Evolutionary conservation across 306 rosid species (phyloP).

Genomic region (Trifolium fragiferum): DNA sequence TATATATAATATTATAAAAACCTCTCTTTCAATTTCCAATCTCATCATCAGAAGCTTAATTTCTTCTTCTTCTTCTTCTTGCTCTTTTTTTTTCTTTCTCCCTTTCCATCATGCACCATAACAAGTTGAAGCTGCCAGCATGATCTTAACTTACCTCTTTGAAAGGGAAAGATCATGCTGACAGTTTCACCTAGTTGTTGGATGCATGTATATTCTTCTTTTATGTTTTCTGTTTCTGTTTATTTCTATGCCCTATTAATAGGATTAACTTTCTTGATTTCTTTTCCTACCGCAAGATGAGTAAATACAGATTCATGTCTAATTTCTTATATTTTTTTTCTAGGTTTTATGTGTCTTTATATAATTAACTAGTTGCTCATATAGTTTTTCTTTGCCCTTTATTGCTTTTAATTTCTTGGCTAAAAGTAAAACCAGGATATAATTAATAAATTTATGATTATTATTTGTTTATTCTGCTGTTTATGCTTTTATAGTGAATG

Average conservation of each 20-base stretch:
- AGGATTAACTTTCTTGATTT: background rate
- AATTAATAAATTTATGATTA: background rate
- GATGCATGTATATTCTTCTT: constrained; percentile 51
- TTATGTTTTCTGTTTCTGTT: constrained; percentile 6
- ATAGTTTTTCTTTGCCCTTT: background rate
- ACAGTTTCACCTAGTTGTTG: constrained; percentile 97
- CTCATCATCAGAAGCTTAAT: background rate
- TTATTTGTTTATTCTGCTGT: background rate
- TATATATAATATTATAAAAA: background rate
- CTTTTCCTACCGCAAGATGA: background rate
- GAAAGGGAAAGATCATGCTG: constrained; percentile 80
- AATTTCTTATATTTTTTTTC: too few relatives aligned
- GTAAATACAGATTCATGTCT: background rate
- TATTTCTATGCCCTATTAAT: background rate
- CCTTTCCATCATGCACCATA: constrained; percentile 48
- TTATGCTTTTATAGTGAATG: background rate
- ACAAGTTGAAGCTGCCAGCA: constrained; percentile 99
- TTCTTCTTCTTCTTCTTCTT: background rate
- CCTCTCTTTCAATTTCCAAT: constrained; percentile 21
- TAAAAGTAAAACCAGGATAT: background rate
- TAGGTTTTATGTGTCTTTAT: too few relatives aligned
- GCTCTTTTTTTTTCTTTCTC: background rate
- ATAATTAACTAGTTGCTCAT: background rate
- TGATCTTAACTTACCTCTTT: constrained; percentile 85
- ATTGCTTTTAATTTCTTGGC: background rate